Evolutionary conservation across 2,329 filamentous ascomycete species (phyloP).

Genomic region (Fusarium sp.): DNA sequence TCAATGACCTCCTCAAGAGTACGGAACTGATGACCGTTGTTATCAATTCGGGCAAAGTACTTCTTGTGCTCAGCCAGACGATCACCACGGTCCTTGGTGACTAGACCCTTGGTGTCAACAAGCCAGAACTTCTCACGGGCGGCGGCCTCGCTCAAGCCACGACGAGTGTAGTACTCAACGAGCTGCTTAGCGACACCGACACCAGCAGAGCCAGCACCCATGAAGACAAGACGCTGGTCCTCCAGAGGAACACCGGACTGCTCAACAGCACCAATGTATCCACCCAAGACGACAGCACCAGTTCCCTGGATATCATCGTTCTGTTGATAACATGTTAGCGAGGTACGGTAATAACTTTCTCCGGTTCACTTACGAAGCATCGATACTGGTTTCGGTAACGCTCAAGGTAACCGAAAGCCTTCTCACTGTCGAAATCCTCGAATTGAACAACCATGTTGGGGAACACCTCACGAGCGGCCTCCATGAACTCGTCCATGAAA

Average conservation of each 20-base stretch:
- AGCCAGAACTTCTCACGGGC: constrained; percentile 96
- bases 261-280: constrained; percentile 82
- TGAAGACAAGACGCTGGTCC: constrained; percentile 95
- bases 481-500: constrained; percentile 98
- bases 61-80: constrained; percentile 91
- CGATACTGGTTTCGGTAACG: constrained; percentile 90
- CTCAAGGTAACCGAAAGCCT: constrained; percentile 92
- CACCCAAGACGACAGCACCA: constrained; percentile 91
- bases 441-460: constrained; percentile 85
- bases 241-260: constrained; percentile 86
- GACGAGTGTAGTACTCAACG: constrained; percentile 94
- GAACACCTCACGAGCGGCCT: constrained; percentile 81
- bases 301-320: constrained; percentile 99
- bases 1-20: constrained; percentile 92
- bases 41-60: constrained; percentile 75
- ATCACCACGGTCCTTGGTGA: constrained; percentile 93
- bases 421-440: constrained; percentile 94
- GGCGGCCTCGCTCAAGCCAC: constrained; percentile 88
- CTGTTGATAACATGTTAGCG: constrained; percentile 36
- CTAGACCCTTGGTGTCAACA: constrained; percentile 95
- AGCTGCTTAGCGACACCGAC: constrained; percentile 98
- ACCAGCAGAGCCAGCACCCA: constrained; percentile 94
- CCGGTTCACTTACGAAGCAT: constrained; percentile 73
- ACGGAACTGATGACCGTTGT: constrained; percentile 77
- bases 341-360: background rate